These are phyloP conservation scores for Geotrichum reessii DNA, from an alignment of 1,139 yeast species.

Conservation along the genomic window DNA sequence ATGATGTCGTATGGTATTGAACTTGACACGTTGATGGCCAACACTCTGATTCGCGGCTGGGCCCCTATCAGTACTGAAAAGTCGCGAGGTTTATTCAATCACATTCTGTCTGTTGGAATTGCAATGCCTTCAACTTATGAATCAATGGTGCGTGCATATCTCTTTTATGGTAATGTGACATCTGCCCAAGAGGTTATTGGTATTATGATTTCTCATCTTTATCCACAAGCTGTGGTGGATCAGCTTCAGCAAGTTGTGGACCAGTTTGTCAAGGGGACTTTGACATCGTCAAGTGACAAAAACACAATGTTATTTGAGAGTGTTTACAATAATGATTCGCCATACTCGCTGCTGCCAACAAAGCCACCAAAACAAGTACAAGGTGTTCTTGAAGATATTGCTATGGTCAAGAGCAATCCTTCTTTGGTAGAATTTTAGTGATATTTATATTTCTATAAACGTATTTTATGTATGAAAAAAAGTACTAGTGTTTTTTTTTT, in stretches of 20 bases:
- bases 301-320: conserved; percentile 12
- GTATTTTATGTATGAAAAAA: neutral
- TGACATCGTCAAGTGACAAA: conserved; percentile 3
- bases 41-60: conserved; percentile 38
- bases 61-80: conserved; percentile 32
- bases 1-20: conserved; percentile 36
- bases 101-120: conserved; percentile 25
- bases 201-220: conserved; percentile 29
- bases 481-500: neutral
- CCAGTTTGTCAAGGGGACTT: neutral
- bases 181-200: conserved; percentile 29
- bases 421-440: conserved; percentile 6
- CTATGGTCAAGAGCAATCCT: neutral
- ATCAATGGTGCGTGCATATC: conserved; percentile 35
- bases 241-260: conserved; percentile 21
- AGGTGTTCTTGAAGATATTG: conserved; percentile 2
- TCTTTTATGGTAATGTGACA: conserved; percentile 28
- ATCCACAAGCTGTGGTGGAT: conserved; percentile 33
- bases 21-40: conserved; percentile 37
- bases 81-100: conserved; percentile 35
- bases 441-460: neutral
- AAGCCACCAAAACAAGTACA: neutral
- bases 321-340: conserved; percentile 11
- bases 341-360: neutral
- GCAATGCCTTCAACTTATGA: conserved; percentile 40